Conservation (phyloP, 768 basidiomycete species). For the Cubamyces lactineus region DNA sequence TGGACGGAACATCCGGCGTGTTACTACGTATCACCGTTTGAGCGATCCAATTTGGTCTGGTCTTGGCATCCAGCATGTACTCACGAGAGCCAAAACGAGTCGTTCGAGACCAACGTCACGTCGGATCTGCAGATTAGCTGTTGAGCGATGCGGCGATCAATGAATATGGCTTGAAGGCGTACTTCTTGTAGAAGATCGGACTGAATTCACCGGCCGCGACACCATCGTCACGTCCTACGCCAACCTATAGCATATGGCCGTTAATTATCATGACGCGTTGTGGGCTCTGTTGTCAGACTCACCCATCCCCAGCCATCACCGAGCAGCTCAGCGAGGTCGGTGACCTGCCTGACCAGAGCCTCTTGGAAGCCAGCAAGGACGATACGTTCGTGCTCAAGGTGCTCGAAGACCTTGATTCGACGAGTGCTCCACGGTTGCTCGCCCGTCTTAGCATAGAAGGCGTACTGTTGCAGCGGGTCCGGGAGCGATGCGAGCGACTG, state of each 20-base stretch:
- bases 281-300: constrained; percentile 18
- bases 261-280: not conserved
- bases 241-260: constrained; percentile 42
- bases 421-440: constrained; percentile 61
- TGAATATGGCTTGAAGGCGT: not conserved
- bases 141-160: not conserved
- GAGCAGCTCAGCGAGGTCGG: constrained; percentile 56
- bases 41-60: not conserved
- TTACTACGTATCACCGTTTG: constrained; percentile 33
- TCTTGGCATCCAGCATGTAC: constrained; percentile 22
- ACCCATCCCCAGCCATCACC: constrained; percentile 60
- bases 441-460: constrained; percentile 35
- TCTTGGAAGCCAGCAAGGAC: constrained; percentile 56
- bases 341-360: constrained; percentile 57
- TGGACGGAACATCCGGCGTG: constrained; percentile 52
- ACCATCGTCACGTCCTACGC: constrained; percentile 67
- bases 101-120: constrained; percentile 43
- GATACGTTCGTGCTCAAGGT: constrained; percentile 45
- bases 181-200: constrained; percentile 64
- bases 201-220: constrained; percentile 57
- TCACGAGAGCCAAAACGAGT: constrained; percentile 62
- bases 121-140: constrained; percentile 32
- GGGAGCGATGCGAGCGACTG: constrained; percentile 46
- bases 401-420: constrained; percentile 50
- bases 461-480: constrained; percentile 44